phyloP scores from a whole-genome alignment of 352 stramenopile species.

The Phytopythium montanum region DNA sequence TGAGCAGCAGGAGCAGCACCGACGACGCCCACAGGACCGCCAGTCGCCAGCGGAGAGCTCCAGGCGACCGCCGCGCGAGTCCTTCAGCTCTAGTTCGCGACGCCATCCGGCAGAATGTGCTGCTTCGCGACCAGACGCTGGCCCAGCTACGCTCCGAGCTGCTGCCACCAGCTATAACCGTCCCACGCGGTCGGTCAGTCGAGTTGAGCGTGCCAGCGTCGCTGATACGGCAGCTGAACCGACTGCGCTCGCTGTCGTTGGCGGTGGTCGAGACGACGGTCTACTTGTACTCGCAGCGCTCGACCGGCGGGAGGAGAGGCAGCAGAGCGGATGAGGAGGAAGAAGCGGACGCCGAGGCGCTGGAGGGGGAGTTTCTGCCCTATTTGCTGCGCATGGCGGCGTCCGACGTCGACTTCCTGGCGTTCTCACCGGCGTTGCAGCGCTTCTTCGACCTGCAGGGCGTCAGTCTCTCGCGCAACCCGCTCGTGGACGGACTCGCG shows the following conservation, averaged over 20 bases:
- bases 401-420: conserved; percentile 47
- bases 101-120: conserved; percentile 46
- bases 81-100: conserved; percentile 29
- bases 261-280: conserved; percentile 59
- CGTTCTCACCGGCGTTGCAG: conserved; percentile 25
- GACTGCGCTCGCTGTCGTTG: conserved; percentile 52
- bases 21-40: background rate
- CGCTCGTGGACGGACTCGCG: conserved; percentile 57
- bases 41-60: background rate
- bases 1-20: conserved; percentile 29
- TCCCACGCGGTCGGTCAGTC: conserved; percentile 18
- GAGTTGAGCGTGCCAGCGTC: conserved; percentile 25
- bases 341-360: conserved; percentile 13
- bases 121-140: conserved; percentile 39
- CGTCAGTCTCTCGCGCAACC: conserved; percentile 47
- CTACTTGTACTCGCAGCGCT: conserved; percentile 43
- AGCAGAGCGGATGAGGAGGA: background rate
- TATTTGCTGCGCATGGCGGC: conserved; percentile 45
- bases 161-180: conserved; percentile 2
- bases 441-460: conserved; percentile 42
- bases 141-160: conserved; percentile 42
- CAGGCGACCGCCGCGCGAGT: background rate
- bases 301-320: background rate
- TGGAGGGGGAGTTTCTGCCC: conserved; percentile 40
- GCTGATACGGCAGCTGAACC: conserved; percentile 54